Conservation (phyloP, 2,329 filamentous ascomycete genomes). For the Lecanicillium sp. region DNA sequence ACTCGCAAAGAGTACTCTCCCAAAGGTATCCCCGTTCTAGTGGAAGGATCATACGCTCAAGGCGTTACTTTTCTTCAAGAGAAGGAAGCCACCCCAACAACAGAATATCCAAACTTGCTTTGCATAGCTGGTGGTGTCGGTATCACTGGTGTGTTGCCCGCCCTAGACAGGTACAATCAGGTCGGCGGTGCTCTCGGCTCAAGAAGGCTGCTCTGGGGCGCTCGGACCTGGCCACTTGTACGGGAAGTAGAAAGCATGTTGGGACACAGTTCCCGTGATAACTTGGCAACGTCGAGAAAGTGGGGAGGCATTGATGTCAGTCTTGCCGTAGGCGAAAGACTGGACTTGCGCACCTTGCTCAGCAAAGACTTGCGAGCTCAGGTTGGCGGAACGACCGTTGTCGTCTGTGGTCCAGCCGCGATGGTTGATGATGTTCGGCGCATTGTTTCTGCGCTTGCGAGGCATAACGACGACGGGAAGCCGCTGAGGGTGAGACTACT, state of each 20-base stretch:
- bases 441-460: constrained; percentile 5
- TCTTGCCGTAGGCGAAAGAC: constrained; percentile 19
- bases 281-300: constrained; percentile 2
- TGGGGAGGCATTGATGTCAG: constrained; percentile 21
- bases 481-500: constrained; percentile 4
- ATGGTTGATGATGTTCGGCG: constrained; percentile 22
- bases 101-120: constrained; percentile 17
- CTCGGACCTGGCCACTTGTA: constrained; percentile 16
- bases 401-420: constrained; percentile 19
- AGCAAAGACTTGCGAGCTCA: constrained; percentile 14
- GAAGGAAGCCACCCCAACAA: constrained; percentile 6
- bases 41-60: constrained; percentile 21
- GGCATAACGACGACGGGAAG: constrained; percentile 8
- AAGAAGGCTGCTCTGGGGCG: constrained; percentile 22
- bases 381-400: constrained; percentile 17
- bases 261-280: constrained; percentile 1
- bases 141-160: constrained; percentile 19
- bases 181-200: constrained; percentile 14
- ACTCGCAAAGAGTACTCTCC: constrained; percentile 9
- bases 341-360: constrained; percentile 18
- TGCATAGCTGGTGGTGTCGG: constrained; percentile 24
- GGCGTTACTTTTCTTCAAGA: constrained; percentile 13
- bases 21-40: constrained; percentile 16
- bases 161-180: constrained; percentile 14
- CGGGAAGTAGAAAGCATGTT: constrained; percentile 17